These are phyloP conservation scores for Penicillium italicum DNA, from an alignment of 2,329 filamentous ascomycete genomes.

Conservation along the genomic window DNA sequence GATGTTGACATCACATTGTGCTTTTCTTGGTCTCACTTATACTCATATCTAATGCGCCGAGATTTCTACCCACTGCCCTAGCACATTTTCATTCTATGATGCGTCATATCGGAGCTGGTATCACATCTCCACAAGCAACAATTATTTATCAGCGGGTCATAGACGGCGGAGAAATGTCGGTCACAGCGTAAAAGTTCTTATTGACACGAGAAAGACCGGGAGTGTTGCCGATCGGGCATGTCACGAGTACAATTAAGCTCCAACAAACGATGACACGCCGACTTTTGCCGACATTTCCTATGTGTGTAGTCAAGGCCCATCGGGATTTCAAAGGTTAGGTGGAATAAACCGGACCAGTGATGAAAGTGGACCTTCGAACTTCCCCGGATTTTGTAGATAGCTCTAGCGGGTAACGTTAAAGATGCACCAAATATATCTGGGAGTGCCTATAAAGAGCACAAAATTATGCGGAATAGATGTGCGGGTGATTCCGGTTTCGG, in stretches of 20 bases:
- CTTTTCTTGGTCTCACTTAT: not conserved
- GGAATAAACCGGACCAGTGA: constrained; percentile 3
- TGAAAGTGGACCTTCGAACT: constrained; percentile 2
- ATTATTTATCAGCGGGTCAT: not conserved
- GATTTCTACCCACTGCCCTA: no score
- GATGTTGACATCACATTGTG: not conserved
- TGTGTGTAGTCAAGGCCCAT: not conserved
- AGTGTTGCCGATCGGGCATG: not conserved
- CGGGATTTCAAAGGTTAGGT: not conserved
- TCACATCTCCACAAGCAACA: not conserved
- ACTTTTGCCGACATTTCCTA: not conserved
- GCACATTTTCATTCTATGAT: not conserved
- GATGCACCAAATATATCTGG: not conserved
- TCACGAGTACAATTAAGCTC: not conserved
- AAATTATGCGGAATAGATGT: not conserved
- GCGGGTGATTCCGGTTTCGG: constrained; percentile 2
- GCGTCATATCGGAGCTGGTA: not conserved
- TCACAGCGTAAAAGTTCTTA: not conserved
- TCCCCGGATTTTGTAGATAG: constrained; percentile 5
- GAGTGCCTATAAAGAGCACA: not conserved
- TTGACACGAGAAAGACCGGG: not conserved
- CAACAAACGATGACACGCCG: not conserved
- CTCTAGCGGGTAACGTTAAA: not conserved
- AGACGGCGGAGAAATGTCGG: not conserved
- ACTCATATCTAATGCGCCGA: not conserved